Evolutionary conservation across 2,329 filamentous ascomycete genomes (phyloP).

Genomic region (Alternaria triticina): DNA sequence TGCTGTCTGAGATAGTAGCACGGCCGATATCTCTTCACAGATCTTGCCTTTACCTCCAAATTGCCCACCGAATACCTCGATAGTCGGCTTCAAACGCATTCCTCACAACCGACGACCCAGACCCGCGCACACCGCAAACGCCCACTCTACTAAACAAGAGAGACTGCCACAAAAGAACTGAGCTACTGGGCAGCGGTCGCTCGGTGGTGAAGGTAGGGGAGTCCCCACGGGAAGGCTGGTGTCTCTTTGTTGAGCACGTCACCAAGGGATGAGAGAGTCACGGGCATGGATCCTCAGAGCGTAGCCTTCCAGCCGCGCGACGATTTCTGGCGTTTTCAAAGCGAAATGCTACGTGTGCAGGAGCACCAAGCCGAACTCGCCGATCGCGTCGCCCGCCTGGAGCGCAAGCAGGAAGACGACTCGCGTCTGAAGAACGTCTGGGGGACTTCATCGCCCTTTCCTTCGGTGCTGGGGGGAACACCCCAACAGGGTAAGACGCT

Average conservation of each 20-base stretch:
- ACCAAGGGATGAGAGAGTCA: slow-evolving; percentile 40
- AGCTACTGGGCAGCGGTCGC: slow-evolving; percentile 15
- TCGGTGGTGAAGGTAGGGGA: slow-evolving; percentile 20
- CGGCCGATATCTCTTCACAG: neutral
- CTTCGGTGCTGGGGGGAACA: slow-evolving; percentile 80
- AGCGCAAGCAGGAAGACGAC: slow-evolving; percentile 68
- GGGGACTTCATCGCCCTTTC: slow-evolving; percentile 84
- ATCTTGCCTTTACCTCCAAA: neutral
- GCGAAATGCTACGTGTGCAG: slow-evolving; percentile 67
- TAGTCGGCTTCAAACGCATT: neutral
- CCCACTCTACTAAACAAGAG: neutral
- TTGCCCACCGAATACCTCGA: neutral
- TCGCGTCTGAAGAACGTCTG: slow-evolving; percentile 81
- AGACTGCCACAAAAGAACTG: neutral
- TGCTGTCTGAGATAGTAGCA: neutral
- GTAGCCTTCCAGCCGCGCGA: slow-evolving; percentile 67
- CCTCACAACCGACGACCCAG: neutral
- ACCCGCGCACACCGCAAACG: neutral
- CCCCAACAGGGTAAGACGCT: slow-evolving; percentile 78
- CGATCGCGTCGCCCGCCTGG: slow-evolving; percentile 66
- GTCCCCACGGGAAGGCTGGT: slow-evolving; percentile 18
- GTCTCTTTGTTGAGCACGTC: slow-evolving; percentile 30
- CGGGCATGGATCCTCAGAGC: slow-evolving; percentile 67
- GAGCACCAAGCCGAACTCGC: slow-evolving; percentile 66
- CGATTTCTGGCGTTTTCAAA: slow-evolving; percentile 69